These are phyloP conservation scores for Thielaviopsis populi DNA, from an alignment of 2,329 filamentous ascomycete species.

Conservation along the genomic window DNA sequence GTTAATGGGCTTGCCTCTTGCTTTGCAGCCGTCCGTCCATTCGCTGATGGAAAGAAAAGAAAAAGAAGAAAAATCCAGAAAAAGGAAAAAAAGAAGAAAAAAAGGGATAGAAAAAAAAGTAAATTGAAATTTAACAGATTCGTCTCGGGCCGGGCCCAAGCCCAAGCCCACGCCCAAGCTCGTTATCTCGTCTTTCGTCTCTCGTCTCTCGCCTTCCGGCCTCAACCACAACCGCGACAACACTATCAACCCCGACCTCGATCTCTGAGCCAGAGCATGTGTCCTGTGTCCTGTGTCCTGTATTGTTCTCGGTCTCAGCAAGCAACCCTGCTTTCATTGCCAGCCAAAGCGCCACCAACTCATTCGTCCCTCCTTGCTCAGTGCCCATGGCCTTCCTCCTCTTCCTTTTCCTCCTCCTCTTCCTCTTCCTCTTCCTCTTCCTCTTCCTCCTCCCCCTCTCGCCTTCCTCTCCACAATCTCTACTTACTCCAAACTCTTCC, in stretches of 20 bases:
- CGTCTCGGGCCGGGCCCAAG: not conserved
- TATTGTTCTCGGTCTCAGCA: not conserved
- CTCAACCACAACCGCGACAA: not conserved
- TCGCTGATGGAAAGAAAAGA: too few relatives aligned
- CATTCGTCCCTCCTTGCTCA: not conserved
- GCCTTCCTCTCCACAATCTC: not conserved
- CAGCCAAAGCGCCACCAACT: not conserved
- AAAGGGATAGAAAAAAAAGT: not conserved
- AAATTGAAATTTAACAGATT: too few relatives aligned
- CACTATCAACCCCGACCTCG: not conserved
- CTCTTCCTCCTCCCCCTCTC: not conserved
- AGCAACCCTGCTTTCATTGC: not conserved
- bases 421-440: not conserved
- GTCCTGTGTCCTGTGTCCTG: not conserved
- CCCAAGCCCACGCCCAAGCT: not conserved
- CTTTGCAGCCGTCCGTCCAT: not conserved
- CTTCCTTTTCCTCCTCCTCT: not conserved
- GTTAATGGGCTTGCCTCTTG: not conserved
- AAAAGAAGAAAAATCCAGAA: too few relatives aligned
- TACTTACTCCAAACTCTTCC: not conserved
- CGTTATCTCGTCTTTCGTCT: not conserved
- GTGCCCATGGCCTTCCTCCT: not conserved
- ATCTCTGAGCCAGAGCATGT: too few relatives aligned
- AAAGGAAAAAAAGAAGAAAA: too few relatives aligned
- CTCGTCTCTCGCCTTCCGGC: not conserved